Conservation (phyloP, 495 filamentous ascomycete genomes). For the Cercophora scortea region DNA sequence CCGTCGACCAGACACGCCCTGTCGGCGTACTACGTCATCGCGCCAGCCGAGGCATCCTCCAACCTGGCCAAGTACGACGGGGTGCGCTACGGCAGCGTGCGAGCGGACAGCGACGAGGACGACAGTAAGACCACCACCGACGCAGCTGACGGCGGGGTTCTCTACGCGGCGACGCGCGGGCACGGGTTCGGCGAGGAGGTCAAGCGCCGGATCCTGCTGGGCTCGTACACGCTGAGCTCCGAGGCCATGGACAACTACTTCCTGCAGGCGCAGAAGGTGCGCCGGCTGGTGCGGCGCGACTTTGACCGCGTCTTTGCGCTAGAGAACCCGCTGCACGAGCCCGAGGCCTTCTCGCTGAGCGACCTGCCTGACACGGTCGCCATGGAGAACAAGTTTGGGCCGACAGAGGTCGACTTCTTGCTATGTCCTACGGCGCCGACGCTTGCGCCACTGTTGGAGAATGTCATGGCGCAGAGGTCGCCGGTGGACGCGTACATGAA, state of each 20-base stretch:
- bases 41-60: constrained; percentile 89
- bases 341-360: constrained; percentile 37
- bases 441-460: constrained; percentile 55
- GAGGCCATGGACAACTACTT: constrained; percentile 95
- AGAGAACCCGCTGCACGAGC: constrained; percentile 53
- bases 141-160: constrained; percentile 33
- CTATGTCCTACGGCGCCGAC: constrained; percentile 84
- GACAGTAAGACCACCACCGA: constrained; percentile 15
- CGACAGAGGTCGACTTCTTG: constrained; percentile 68
- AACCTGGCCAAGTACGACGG: constrained; percentile 99
- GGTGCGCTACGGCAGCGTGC: constrained; percentile 70
- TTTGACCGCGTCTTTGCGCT: constrained; percentile 71
- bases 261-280: constrained; percentile 81
- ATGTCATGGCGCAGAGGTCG: constrained; percentile 31
- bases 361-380: constrained; percentile 33
- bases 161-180: constrained; percentile 70
- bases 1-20: constrained; percentile 79
- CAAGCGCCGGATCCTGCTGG: constrained; percentile 75
- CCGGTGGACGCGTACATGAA: constrained; percentile 61
- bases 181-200: constrained; percentile 77
- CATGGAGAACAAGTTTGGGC: constrained; percentile 36
- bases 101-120: constrained; percentile 7
- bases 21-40: constrained; percentile 90
- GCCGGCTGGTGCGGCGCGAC: constrained; percentile 74
- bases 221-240: constrained; percentile 84